phyloP scores from a whole-genome alignment of 164 flowering plant genomes.

The Macadamia integrifolia region DNA sequence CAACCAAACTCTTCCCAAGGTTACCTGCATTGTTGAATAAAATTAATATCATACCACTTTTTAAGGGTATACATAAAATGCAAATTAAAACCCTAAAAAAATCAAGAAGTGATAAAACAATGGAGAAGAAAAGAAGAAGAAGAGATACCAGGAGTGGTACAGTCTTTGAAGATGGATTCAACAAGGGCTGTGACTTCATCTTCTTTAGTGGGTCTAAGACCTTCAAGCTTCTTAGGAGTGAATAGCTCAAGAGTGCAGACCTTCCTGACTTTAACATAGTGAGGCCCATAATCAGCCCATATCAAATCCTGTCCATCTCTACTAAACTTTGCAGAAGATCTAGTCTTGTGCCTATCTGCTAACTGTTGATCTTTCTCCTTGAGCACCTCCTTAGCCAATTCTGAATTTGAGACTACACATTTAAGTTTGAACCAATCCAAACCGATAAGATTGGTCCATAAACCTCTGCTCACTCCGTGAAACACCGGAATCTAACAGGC shows the following conservation, averaged over 20 bases:
- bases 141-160: slow-evolving; percentile 31
- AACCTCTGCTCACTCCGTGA: slow-evolving; percentile 40
- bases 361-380: slow-evolving; percentile 52
- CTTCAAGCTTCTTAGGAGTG: too few species aligned
- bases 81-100: too few species aligned
- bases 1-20: too few species aligned
- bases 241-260: too few species aligned
- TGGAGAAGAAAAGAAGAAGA: not conserved
- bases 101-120: too few species aligned
- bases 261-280: too few species aligned
- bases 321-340: slow-evolving; percentile 28
- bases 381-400: slow-evolving; percentile 23
- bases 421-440: slow-evolving; percentile 47
- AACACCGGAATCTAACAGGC: slow-evolving; percentile 48
- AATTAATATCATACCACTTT: too few species aligned
- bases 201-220: too few species aligned
- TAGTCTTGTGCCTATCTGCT: slow-evolving; percentile 38
- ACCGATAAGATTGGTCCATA: slow-evolving; percentile 54
- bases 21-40: too few species aligned
- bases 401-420: slow-evolving; percentile 29
- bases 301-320: slow-evolving; percentile 27
- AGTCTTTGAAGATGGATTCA: slow-evolving; percentile 7
- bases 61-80: too few species aligned
- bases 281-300: slow-evolving; percentile 40
- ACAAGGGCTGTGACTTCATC: slow-evolving; percentile 38